Conservation (phyloP, 1,139 yeast genomes). For the Hansenula sp. region DNA sequence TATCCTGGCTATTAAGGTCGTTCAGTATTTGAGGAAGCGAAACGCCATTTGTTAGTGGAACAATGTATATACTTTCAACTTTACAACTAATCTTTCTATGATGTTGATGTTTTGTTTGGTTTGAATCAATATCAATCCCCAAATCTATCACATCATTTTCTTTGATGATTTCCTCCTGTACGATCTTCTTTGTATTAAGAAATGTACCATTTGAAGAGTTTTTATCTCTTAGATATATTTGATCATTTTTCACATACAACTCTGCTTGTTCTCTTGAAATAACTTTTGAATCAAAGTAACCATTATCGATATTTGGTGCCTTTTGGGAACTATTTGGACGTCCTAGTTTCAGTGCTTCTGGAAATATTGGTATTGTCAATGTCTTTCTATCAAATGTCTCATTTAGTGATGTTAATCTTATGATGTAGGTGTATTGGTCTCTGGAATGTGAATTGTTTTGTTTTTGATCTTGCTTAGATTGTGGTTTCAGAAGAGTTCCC, state of each 20-base stretch:
- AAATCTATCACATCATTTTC: conserved; percentile 79
- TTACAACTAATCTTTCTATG: conserved; percentile 83
- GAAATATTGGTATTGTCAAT: conserved; percentile 72
- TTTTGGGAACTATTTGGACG: conserved; percentile 75
- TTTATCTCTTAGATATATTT: conserved; percentile 75
- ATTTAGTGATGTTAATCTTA: conserved; percentile 71
- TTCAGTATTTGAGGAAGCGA: conserved; percentile 10
- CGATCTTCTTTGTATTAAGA: conserved; percentile 69
- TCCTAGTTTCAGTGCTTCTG: conserved; percentile 83
- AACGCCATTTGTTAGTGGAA: conserved; percentile 33
- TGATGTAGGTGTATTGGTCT: conserved; percentile 35
- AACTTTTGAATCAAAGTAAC: conserved; percentile 92
- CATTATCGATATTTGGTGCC: conserved; percentile 76
- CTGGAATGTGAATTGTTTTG: conserved; percentile 10
- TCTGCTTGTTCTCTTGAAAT: conserved; percentile 93
- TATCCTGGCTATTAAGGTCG: conserved; percentile 12
- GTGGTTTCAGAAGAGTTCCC: not conserved
- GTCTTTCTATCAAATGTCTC: conserved; percentile 80
- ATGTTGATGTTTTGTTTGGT: conserved; percentile 39
- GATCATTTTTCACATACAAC: conserved; percentile 61
- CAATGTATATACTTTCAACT: conserved; percentile 65
- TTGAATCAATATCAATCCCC: conserved; percentile 88
- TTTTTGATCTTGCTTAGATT: not conserved
- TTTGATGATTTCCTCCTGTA: conserved; percentile 56
- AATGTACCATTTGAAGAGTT: conserved; percentile 95